Conservation (phyloP, 2,329 filamentous ascomycete genomes). For the Aspergillus aculeatus region DNA sequence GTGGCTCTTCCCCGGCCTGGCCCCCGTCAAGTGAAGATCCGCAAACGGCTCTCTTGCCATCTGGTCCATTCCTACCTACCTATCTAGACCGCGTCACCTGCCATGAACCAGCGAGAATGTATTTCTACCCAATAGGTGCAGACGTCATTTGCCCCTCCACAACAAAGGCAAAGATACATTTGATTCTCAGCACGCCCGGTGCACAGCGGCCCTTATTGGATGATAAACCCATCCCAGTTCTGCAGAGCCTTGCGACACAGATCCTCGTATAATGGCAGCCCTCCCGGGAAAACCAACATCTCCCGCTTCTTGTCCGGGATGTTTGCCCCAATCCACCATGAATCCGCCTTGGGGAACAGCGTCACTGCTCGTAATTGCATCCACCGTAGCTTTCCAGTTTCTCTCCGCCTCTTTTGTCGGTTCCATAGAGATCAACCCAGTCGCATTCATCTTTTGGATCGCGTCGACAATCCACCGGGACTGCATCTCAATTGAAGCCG, state of each 20-base stretch:
- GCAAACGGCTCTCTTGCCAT: too few species aligned
- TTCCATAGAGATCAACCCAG: slow-evolving; percentile 53
- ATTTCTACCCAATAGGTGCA: too few species aligned
- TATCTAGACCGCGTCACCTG: too few species aligned
- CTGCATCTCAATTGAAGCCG: slow-evolving; percentile 54
- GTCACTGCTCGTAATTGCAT: slow-evolving; percentile 46
- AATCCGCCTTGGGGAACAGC: slow-evolving; percentile 48
- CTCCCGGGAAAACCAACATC: slow-evolving; percentile 13
- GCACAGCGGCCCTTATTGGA: too few species aligned
- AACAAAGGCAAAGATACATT: too few species aligned
- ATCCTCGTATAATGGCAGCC: slow-evolving; percentile 6
- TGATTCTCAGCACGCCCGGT: too few species aligned
- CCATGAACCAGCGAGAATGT: too few species aligned
- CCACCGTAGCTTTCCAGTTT: slow-evolving; percentile 52
- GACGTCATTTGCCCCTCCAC: too few species aligned
- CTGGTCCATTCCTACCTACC: too few species aligned
- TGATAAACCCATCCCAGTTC: slow-evolving; percentile 6
- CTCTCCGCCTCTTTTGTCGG: slow-evolving; percentile 48
- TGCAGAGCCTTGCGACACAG: slow-evolving; percentile 1
- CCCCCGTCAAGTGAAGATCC: too few species aligned
- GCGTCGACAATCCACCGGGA: slow-evolving; percentile 55
- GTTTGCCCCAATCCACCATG: slow-evolving; percentile 27
- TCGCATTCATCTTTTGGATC: slow-evolving; percentile 50
- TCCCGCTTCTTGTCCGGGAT: slow-evolving; percentile 23
- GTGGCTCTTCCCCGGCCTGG: too few species aligned